Percentiles rank a stretch among this genome's conserved stretches.
phyloP scores from a whole-genome alignment of 345 rosid species.

The Bretschneidera sinensis region DNA sequence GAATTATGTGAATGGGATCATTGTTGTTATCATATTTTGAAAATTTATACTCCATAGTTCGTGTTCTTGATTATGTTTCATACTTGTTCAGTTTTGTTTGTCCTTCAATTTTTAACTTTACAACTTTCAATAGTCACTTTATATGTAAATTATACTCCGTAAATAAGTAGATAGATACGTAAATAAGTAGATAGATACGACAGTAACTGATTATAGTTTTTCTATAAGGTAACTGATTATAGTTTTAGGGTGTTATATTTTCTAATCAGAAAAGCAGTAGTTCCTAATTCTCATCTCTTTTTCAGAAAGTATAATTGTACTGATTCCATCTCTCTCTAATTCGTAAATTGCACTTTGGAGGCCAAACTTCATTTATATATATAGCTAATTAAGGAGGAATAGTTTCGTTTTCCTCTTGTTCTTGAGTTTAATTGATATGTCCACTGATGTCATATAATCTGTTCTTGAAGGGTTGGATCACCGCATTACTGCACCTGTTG shows the following conservation, averaged over 20 bases:
- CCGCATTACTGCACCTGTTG: slow-evolving; percentile 49
- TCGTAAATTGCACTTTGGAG: background rate
- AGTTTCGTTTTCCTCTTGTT: background rate
- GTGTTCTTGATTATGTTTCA: background rate
- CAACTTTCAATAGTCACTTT: too few relatives aligned
- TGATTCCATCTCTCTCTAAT: background rate
- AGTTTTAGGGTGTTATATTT: background rate
- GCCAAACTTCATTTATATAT: background rate
- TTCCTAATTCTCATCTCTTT: background rate
- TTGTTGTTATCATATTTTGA: background rate
- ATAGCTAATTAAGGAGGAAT: background rate
- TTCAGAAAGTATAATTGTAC: too few relatives aligned
- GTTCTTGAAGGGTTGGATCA: slow-evolving; percentile 64
- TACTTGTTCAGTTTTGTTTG: background rate
- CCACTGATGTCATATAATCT: slow-evolving; percentile 23
- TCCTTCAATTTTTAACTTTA: too few relatives aligned
- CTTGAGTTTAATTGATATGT: background rate
- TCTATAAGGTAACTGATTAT: too few relatives aligned
- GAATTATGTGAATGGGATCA: background rate
- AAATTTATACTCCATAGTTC: too few relatives aligned
- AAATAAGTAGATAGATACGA: too few relatives aligned
- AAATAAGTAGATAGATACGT: too few relatives aligned
- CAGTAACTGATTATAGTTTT: background rate
- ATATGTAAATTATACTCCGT: too few relatives aligned
- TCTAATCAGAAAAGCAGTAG: background rate